Base-by-base conservation (phyloP, 345 rosid species). In the Carallia brachiata region DNA sequence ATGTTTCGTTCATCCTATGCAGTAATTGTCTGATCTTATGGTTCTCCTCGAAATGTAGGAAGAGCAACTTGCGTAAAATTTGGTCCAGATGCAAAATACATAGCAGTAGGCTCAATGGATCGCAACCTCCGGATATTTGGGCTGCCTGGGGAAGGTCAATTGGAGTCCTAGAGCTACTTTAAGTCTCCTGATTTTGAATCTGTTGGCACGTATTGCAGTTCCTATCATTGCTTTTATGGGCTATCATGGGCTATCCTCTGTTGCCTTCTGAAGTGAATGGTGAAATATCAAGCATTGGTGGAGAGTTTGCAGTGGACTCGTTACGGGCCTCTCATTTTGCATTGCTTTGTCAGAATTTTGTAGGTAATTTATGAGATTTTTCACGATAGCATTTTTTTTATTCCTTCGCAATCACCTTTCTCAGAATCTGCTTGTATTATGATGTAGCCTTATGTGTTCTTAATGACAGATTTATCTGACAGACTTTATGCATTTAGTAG, bases 101-200 rank as follows among this genome's bases (percentile, higher is more conserved):
- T 91, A 47, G 97, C 92, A 1, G 96, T 92, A 1, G 96, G 99
- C 71, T 90, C 97, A 2, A 92, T 90, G 99, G 99, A 94, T 74
- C 90, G 86, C 63, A 92, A 90, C 77, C 86, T 92, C 19, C 85
- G 93, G 56, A 78, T 94, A 76, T 92, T 92, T 62, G 97, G 96
- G 54, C 78, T 87, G 69, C 92, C 97, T 16, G 84, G 62, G 23
- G 87, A 88, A 36, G 72, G 52, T 68, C 67, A 81, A 40, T 39
- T 40, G n/a, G 98, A 91, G 61, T 78, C 84, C 27, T 85, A 78
- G 66, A 62, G 39, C 48, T 13, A 15, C 19, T 7, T 37, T 9
- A 36, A 60, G 34, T n/a, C 27, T 30, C 48, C 36, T 36, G 17
- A 53, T 55, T 40, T 70, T 32, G 19, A 23, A 28, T 30, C 6